These are phyloP conservation scores for Alternaria incomplexa DNA, from an alignment of 2,329 filamentous ascomycete species.

Conservation along the genomic window DNA sequence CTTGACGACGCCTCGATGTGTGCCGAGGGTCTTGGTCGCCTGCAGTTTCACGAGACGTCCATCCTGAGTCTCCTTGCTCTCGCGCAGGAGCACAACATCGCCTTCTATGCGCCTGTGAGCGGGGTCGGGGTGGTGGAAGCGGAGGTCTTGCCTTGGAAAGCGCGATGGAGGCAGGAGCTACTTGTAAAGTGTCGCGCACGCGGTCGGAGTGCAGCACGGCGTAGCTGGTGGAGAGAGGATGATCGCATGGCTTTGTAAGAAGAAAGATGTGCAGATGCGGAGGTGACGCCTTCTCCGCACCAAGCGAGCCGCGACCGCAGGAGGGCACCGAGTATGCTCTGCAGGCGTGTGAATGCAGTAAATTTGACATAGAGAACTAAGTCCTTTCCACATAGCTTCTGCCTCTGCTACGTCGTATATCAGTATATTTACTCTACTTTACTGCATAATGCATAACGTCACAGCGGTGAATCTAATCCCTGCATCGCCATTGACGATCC, in stretches of 20 bases:
- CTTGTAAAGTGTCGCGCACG: constrained; percentile 26
- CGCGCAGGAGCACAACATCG: constrained; percentile 52
- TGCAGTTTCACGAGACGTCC: constrained; percentile 51
- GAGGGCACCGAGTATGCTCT: background rate
- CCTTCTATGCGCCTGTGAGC: constrained; percentile 38
- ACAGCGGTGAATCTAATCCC: constrained; percentile 1
- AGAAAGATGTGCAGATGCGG: constrained; percentile 19
- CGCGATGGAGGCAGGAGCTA: constrained; percentile 21
- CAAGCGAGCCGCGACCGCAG: constrained; percentile 7
- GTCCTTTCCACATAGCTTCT: too few relatives aligned
- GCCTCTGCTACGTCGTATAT: too few relatives aligned
- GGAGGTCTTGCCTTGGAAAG: constrained; percentile 38
- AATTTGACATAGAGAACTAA: background rate
- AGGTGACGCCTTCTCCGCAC: constrained; percentile 14
- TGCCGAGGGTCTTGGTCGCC: constrained; percentile 40
- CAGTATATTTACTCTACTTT: background rate
- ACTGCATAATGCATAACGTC: background rate
- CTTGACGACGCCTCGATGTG: constrained; percentile 56
- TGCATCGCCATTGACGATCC: constrained; percentile 24
- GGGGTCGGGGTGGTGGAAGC: background rate
- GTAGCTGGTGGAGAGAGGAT: constrained; percentile 2
- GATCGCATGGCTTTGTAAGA: constrained; percentile 30
- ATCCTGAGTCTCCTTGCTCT: constrained; percentile 45
- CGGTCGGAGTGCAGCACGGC: background rate
- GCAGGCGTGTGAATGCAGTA: background rate